Evolutionary conservation across 768 basidiomycete genomes (phyloP).

Genomic region (Sporobolomyces roseus): DNA sequence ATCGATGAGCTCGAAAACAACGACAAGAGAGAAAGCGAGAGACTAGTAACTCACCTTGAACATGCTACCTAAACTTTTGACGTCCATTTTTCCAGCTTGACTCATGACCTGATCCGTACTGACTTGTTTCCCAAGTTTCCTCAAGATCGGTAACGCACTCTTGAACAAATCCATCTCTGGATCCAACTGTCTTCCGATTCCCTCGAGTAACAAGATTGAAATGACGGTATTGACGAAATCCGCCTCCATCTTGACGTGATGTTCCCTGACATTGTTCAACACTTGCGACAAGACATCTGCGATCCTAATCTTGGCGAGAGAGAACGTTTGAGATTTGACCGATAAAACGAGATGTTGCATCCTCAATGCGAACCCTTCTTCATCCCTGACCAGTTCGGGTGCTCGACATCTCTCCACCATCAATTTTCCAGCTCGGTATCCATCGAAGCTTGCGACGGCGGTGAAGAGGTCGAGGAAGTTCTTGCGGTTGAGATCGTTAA

Average conservation of each 20-base stretch:
- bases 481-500: constrained; percentile 71
- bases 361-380: constrained; percentile 92
- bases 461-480: constrained; percentile 97
- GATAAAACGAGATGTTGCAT: constrained; percentile 92
- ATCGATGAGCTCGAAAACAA: constrained; percentile 5
- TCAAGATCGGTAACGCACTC: constrained; percentile 84
- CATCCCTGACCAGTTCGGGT: constrained; percentile 82
- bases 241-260: constrained; percentile 97
- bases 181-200: constrained; percentile 90
- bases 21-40: neutral
- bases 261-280: constrained; percentile 73
- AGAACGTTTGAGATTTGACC: constrained; percentile 95
- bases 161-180: constrained; percentile 90
- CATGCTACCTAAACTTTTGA: constrained; percentile 70
- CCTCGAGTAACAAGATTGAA: constrained; percentile 85
- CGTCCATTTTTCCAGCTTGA: constrained; percentile 29
- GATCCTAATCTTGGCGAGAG: constrained; percentile 92
- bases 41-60: constrained; percentile 63
- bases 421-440: constrained; percentile 86
- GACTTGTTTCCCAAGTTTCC: constrained; percentile 89
- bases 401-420: constrained; percentile 93
- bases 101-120: constrained; percentile 60
- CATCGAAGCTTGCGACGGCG: constrained; percentile 93
- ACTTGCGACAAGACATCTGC: constrained; percentile 89
- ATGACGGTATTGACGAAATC: constrained; percentile 99